Evolutionary conservation across 2,329 filamentous ascomycete genomes (phyloP), one percentile per base, ranked within the genome.

Genomic region (Fusarium goolgardi): DNA sequence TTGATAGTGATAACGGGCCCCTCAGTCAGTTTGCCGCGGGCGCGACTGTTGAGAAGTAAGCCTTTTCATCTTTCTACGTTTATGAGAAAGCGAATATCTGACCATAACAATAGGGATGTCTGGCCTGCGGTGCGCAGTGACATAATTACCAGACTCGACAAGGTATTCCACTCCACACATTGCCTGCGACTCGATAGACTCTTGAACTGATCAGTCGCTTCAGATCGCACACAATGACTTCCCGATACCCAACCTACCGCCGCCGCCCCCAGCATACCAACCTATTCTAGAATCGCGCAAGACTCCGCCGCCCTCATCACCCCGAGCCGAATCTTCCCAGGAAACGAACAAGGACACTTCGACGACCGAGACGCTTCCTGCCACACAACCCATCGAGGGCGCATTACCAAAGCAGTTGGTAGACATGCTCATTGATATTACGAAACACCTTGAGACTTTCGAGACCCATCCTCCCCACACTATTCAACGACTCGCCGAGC

Each of bases 401-500:
- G 79, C 82, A 20, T 83, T 94, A 16, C 91, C 91, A 4, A 83
- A 84, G 10, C 88, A 90, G 65, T 82, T 95, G 50, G 80, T 84
- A 59, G 83, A 85, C 55, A 86, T 93, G 75, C 80, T 93, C 46
- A 76, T 79, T 61, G 86, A 86, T 59, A 90, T 93, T 68, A 84
- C 80, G 39, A 78, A 79, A 8, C 88, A 90, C 18, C 82, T 97
- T 50, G 83, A 82, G 4, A 86, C 86, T 69, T 99, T 99, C 78
- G 76, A 86, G 23, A 82, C 83, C 5, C 87, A 91, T 71, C 95
- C 96, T 2, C 96, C 96, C 1, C 93, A 98, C 77, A 98, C 96
- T 5, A 87, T 97, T 65, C 96, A 99, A 80, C 91, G 96, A 39
- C 86, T 99, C 23, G 89, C 94, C 23, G 96, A 99, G 82, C 89